Evolutionary conservation across 257 asterid species (phyloP).

Genomic region (Fraxinus anomala): DNA sequence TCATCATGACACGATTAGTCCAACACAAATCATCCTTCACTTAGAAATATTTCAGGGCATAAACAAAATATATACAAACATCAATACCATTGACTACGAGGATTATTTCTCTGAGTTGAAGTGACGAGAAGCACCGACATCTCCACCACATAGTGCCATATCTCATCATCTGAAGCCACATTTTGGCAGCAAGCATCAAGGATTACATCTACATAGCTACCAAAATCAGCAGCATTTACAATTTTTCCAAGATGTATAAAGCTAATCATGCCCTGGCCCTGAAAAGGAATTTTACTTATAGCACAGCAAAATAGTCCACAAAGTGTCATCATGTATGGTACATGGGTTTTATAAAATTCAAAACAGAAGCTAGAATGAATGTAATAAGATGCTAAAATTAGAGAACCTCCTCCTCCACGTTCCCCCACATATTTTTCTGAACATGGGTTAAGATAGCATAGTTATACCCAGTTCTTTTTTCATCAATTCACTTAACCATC

Average conservation of each 20-base stretch:
- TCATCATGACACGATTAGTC: constrained; percentile 11
- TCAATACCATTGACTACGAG: constrained; percentile 85
- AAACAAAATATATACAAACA: constrained; percentile 12
- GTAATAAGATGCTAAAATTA: constrained; percentile 2
- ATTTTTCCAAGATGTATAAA: constrained; percentile 70
- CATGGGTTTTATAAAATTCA: constrained; percentile 9
- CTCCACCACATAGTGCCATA: constrained; percentile 79
- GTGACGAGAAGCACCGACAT: constrained; percentile 81
- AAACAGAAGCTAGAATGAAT: neutral
- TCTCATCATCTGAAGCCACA: constrained; percentile 76
- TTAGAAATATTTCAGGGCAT: constrained; percentile 11
- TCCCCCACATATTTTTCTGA: neutral
- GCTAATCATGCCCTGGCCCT: constrained; percentile 93
- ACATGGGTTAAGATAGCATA: neutral
- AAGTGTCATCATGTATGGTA: constrained; percentile 1
- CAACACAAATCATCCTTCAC: constrained; percentile 11
- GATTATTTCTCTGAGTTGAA: constrained; percentile 67
- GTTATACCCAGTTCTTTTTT: neutral
- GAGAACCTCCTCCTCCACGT: neutral
- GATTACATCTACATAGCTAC: constrained; percentile 76
- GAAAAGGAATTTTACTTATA: constrained; percentile 23
- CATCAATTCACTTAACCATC: neutral
- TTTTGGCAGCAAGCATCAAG: constrained; percentile 95
- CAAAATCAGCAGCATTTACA: constrained; percentile 66
- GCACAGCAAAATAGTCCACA: constrained; percentile 8